Evolutionary conservation across 768 basidiomycete species (phyloP).

Genomic region (Trametes sanguinea): DNA sequence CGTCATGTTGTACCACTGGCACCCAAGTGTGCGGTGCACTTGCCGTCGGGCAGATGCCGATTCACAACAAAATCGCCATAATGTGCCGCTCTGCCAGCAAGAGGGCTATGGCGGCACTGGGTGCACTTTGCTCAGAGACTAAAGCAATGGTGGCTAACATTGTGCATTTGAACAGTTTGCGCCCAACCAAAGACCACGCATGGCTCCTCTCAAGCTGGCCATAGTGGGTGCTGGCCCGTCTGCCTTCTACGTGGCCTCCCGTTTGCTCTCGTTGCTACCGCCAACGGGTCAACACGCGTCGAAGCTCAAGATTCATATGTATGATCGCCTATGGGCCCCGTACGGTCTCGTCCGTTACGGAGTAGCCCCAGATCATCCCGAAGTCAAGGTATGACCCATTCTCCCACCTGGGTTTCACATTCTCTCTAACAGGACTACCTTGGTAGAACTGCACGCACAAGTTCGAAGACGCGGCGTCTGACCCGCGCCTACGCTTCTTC

Average conservation of each 20-base stretch:
- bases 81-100: no score
- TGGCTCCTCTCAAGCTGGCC: slow-evolving; percentile 67
- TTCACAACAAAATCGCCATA: no score
- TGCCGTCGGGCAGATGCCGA: no score
- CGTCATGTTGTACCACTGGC: no score
- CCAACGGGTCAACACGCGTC: slow-evolving; percentile 37
- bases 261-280: slow-evolving; percentile 70
- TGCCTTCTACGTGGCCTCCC: slow-evolving; percentile 92
- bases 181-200: not conserved
- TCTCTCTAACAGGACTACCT: no score
- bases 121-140: no score
- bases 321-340: slow-evolving; percentile 90
- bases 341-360: slow-evolving; percentile 95
- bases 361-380: slow-evolving; percentile 97
- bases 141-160: no score
- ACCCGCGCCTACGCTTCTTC: slow-evolving; percentile 84
- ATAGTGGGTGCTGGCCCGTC: slow-evolving; percentile 95
- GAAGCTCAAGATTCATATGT: slow-evolving; percentile 73
- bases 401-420: not conserved
- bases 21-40: no score
- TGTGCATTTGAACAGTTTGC: not conserved
- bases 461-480: slow-evolving; percentile 81
- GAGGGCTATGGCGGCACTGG: no score
- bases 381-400: slow-evolving; percentile 75
- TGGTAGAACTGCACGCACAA: slow-evolving; percentile 94